Base-by-base conservation (phyloP, 352 stramenopile genomes). In the Pythium chondricola region DNA sequence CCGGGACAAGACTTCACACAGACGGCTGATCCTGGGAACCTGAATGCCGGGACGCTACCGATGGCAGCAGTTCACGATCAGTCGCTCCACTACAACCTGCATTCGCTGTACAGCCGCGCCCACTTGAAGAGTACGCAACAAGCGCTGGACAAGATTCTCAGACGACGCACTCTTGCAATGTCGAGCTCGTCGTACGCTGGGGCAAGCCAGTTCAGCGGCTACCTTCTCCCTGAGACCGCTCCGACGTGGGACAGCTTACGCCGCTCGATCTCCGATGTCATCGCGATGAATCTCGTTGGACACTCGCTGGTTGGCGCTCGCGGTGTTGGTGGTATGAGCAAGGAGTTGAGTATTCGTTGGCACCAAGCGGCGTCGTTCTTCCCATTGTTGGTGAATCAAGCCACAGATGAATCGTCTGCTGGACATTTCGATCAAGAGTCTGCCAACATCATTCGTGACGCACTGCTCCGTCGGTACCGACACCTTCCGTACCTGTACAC, bases 401-500 rank as follows among this genome's bases (percentile, higher is more conserved):
- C 68, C n/a, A 60, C 62, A 39, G 70, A 86, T 31, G n/a, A n/a
- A n/a, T n/a, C n/a, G n/a, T n/a, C n/a, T n/a, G n/a, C n/a, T n/a
- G n/a, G n/a, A n/a, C n/a, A n/a, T n/a, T 92, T 86, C 27, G 76
- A 88, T 31, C 59, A 65, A 0, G 63, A 86, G 16, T 61, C 76
- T 0, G 45, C 80, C 9, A 88, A 91, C 39, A 77, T 85, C 30
- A 53, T 89, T 16, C 68, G 83, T 1, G 61, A 73, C 4, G 77
- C 69, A 17, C 42, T 94, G 38, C 36, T 85, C 22, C 64, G 56
- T 11, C 77, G 85, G 1, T 94, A 93, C 43, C 52, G 58, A 1
- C 75, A 88, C 22, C 47, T 95, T 26, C 83, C 85, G n/a, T 93
- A 89, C 57, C 67, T 93, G 60, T 95, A 95, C 55, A 88, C 85